Conservation (phyloP, 164 flowering plant species). For the Magnolia officinalis region DNA sequence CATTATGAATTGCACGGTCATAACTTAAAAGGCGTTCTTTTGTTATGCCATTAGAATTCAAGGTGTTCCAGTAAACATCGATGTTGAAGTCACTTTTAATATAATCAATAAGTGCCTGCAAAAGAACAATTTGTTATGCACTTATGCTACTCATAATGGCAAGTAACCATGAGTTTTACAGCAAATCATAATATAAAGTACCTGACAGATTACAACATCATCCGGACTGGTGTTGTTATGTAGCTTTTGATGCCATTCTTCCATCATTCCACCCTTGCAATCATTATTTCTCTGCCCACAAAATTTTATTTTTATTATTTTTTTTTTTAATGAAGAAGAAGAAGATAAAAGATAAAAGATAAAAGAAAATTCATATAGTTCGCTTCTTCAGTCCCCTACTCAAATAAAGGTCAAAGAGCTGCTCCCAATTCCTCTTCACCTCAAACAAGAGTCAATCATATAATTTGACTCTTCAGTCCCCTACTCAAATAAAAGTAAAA, state of each 20-base stretch:
- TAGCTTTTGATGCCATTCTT: slow-evolving; percentile 98
- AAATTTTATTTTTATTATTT: too few relatives aligned
- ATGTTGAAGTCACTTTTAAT: slow-evolving; percentile 78
- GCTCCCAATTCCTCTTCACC: neutral
- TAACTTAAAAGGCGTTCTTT: slow-evolving; percentile 95
- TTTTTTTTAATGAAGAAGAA: too few relatives aligned
- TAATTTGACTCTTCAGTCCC: neutral
- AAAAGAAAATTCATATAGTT: neutral
- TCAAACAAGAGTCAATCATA: neutral
- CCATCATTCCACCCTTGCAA: slow-evolving; percentile 99
- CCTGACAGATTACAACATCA: slow-evolving; percentile 98
- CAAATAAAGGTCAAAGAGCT: neutral
- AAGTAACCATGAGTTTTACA: neutral
- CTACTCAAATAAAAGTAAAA: neutral
- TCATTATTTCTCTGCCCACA: slow-evolving; percentile 76
- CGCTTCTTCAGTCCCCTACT: neutral
- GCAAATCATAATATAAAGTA: slow-evolving; percentile 23
- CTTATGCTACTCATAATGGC: neutral
- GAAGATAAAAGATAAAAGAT: neutral
- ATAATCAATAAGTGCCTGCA: slow-evolving; percentile 89
- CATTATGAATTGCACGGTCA: slow-evolving; percentile 91
- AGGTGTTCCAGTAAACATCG: slow-evolving; percentile 82
- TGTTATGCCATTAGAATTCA: slow-evolving; percentile 89
- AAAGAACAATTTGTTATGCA: neutral
- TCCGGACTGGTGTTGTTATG: slow-evolving; percentile 99